Evolutionary conservation across 2,329 filamentous ascomycete genomes (phyloP).

Genomic region (Allantophomopsis cytisporea): DNA sequence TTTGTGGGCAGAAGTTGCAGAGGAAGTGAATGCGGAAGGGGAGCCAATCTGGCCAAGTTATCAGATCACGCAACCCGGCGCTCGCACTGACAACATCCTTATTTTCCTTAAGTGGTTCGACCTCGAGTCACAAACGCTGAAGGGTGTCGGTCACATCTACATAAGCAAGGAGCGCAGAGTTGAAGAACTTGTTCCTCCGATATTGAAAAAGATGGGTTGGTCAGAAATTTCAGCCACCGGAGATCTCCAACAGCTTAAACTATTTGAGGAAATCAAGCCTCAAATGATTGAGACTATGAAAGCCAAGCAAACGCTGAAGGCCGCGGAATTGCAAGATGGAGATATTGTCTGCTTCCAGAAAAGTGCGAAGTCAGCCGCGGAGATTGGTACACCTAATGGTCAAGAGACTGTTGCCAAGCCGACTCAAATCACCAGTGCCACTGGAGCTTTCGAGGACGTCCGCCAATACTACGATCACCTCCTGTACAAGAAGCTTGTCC

Average conservation of each 20-base stretch:
- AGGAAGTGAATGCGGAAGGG: conserved; percentile 53
- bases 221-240: conserved; percentile 53
- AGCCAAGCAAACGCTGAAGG: conserved; percentile 74
- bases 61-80: conserved; percentile 40
- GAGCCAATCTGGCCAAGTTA: conserved; percentile 59
- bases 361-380: conserved; percentile 27
- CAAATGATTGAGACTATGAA: conserved; percentile 95
- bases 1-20: conserved; percentile 74
- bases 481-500: conserved; percentile 66
- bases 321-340: conserved; percentile 90
- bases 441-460: conserved; percentile 54
- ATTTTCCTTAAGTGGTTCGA: conserved; percentile 93
- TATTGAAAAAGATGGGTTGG: conserved; percentile 79
- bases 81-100: conserved; percentile 55
- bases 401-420: no score
- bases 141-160: conserved; percentile 73
- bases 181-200: conserved; percentile 65
- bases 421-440: neutral
- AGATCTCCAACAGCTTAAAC: conserved; percentile 44
- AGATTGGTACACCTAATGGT: conserved; percentile 16
- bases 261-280: conserved; percentile 97
- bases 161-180: conserved; percentile 81
- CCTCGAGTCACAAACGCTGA: conserved; percentile 57
- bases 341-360: conserved; percentile 94
- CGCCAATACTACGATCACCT: conserved; percentile 89